Percentiles rank a stretch among this genome's conserved stretches.
phyloP scores from a whole-genome alignment of 768 basidiomycete species.

The Nidularia sp. region DNA sequence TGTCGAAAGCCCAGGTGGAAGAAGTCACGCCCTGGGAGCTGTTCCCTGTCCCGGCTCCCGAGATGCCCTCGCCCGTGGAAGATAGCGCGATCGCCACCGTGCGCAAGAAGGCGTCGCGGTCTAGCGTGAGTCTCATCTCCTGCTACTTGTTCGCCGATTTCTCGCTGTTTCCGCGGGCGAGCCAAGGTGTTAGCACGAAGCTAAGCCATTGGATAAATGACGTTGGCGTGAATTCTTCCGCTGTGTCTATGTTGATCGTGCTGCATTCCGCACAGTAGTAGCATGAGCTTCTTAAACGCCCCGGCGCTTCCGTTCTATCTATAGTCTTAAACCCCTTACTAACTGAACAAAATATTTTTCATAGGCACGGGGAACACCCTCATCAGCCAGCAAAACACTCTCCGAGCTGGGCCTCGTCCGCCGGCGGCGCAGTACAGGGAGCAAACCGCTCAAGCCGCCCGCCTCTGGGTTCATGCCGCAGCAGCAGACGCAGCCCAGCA shows the following conservation, averaged over 20 bases:
- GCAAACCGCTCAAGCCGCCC: slow-evolving; percentile 17
- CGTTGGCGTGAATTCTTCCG: background rate
- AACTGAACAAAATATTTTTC: background rate
- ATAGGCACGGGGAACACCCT: slow-evolving; percentile 22
- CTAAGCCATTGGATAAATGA: too few relatives aligned
- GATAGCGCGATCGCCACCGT: background rate
- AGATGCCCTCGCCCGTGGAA: background rate
- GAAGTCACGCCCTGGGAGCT: slow-evolving; percentile 33
- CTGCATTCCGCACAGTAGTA: background rate
- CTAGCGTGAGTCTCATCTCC: background rate
- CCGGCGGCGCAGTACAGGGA: slow-evolving; percentile 28
- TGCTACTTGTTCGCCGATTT: background rate
- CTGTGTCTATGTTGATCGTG: background rate
- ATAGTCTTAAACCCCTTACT: background rate
- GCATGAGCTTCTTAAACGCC: background rate
- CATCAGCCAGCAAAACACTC: slow-evolving; percentile 16
- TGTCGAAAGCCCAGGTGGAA: slow-evolving; percentile 19
- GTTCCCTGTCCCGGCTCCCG: background rate
- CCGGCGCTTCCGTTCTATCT: background rate
- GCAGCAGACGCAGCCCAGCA: slow-evolving; percentile 5
- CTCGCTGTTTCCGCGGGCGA: too few relatives aligned
- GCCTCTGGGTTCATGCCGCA: slow-evolving; percentile 4
- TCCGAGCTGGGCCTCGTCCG: slow-evolving; percentile 22
- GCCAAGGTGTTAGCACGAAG: too few relatives aligned
- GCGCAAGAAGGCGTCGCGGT: background rate